Evolutionary conservation across 805 yeast species (phyloP).

Genomic region (Candida ulmi): DNA sequence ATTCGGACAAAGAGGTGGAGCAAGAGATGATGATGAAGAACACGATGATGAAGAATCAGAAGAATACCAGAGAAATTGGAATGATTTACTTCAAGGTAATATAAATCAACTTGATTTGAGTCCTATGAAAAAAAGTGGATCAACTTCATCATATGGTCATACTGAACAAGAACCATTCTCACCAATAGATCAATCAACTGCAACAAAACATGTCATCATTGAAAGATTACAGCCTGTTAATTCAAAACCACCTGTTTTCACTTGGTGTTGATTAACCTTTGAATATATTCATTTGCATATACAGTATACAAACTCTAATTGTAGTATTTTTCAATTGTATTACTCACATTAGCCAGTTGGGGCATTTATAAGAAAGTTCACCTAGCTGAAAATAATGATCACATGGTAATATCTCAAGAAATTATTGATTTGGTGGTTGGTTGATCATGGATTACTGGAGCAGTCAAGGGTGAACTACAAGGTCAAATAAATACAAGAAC

Average conservation of each 20-base stretch:
- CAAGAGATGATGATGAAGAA: background rate
- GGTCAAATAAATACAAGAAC: too few relatives aligned
- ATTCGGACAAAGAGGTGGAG: background rate
- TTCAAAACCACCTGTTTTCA: conserved; percentile 56
- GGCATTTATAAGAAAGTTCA: too few relatives aligned
- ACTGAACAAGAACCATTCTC: conserved; percentile 1
- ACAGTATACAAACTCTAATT: too few relatives aligned
- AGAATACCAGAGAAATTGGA: conserved; percentile 26
- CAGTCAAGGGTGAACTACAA: too few relatives aligned
- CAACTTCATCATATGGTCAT: too few relatives aligned
- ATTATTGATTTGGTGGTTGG: too few relatives aligned
- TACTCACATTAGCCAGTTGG: too few relatives aligned
- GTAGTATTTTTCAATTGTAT: too few relatives aligned
- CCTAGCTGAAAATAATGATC: too few relatives aligned
- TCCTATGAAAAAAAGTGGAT: background rate
- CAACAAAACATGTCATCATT: conserved; percentile 42
- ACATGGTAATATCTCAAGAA: too few relatives aligned
- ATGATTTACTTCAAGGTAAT: conserved; percentile 24
- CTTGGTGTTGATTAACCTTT: conserved; percentile 57
- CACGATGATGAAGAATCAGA: conserved; percentile 2
- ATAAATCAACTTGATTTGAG: conserved; percentile 23
- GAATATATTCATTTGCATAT: too few relatives aligned
- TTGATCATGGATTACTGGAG: too few relatives aligned
- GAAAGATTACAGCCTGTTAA: conserved; percentile 54
- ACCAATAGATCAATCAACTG: conserved; percentile 13